Evolutionary conservation across 768 basidiomycete species (phyloP), one percentile per base, ranked within the genome.

Genomic region (Tricholoma terreum): DNA sequence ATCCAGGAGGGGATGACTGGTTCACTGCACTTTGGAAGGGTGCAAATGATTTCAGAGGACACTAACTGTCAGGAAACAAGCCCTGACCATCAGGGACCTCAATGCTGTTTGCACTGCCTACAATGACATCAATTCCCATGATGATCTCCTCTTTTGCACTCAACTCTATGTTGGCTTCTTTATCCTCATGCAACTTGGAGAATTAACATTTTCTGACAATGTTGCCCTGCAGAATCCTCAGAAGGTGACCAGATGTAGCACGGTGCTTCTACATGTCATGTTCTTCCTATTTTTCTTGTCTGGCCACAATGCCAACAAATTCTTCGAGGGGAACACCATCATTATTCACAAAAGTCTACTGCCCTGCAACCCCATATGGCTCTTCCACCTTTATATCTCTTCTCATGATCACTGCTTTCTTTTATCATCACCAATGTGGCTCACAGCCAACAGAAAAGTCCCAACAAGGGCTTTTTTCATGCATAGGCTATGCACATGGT

Each of bases 401-500:
- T 55, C 50, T 6, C 67, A 71, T 1, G 71, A 76, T 55, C 11
- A 12, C 0, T 58, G 58, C 0, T 69, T 67, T 46, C 67, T 64
- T 1, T 63, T 67, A 42, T 63, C 65, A 11, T 66, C 70, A 0
- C 63, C 63, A 2, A 71, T 80, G 0, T 80, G 71, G 72, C 43
- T 80, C 4, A 60, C 61, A 8, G 12, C 17, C 0, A 36, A 69
- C 27, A 73, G 78, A 0, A 8, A 54, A 1, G 52, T 73, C 0
- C 79, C 77, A 0, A 73, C 67, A 0, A 61, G 71, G 0, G 19
- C 56, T 0, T 80, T 76, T 72, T 78, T 78, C 60, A 61, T 70
- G 0, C 6, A 11, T 0, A 65, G 70, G 2, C 56, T 80, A 0
- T 63, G 56, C 1, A 6, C 10, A 0, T 55, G 66, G 33, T 72